Evolutionary conservation across 352 stramenopile genomes (phyloP), one percentile per base, ranked within the genome.

Genomic region (Phytopythium litorale): DNA sequence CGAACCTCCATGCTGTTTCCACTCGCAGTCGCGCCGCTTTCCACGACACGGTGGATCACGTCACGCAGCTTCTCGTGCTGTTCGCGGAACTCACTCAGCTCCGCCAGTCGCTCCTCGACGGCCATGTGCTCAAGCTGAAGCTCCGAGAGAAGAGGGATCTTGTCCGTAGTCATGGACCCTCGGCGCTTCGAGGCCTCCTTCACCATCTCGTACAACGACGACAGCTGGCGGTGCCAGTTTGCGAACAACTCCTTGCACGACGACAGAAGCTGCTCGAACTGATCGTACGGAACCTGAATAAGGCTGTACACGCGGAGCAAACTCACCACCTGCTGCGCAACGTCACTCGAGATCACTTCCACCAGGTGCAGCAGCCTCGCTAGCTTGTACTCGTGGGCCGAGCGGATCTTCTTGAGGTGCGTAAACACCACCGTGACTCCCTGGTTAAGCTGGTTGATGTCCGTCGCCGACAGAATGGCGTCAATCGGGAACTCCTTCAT

Each of bases 401-500:
- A 81, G 30, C 88, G 87, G 63, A 97, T 93, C 63, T 97, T 96
- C 70, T 97, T 97, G 38, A 97, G 62, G 55, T 97, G 90, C 5
- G 76, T 84, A 53, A 97, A 97, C 23, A 97, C 83, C 21, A 86
- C 60, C 1, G 78, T 83, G 13, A 97, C 71, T 3, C 87, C 88
- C 35, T 92, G 77, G 12, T 81, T 91, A 0, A 96, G 77, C 65
- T 97, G 88, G 48, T 62, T 81, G 28, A 97, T 89, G 65, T 92
- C 86, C 4, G 89, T 94, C 19, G 92, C 88, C 12, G 88, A 92
- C 49, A 98, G 69, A 59, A 98, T 95, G 12, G 88, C 84, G 66
- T 97, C 89, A 67, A 98, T 94, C 32, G 91, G 92, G 60, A 98
- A 97, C 38, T 97, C 92, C 56, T 96, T 96, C 84, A 98, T 95